Evolutionary conservation across 129 eudicot genomes (phyloP), one percentile per base, ranked within the genome.

Genomic region (Scalesia atractyloides): DNA sequence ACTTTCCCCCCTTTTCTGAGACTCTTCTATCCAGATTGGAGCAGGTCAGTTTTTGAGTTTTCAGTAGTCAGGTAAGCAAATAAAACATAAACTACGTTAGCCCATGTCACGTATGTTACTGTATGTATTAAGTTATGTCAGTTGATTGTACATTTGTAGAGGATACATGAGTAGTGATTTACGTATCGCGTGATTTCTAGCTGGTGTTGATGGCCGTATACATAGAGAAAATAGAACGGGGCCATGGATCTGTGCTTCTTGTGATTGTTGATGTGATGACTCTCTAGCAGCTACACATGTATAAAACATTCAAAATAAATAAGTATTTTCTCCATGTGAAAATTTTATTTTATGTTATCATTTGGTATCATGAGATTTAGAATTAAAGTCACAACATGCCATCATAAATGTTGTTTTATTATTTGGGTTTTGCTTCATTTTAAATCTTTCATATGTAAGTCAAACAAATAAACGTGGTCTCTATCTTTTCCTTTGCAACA

Each of bases 301-400:
- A 30, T 30, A 30, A 30, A 30, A 30, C 34, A 30, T 30, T 30
- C 34, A 3, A 30, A 30, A 30, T 2, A 30, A 30, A 30, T 30
- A 30, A 4, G 2, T 30, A 30, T 30, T 30, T 30, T 30, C 34
- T 30, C 34, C 33, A 22, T 58, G n/a, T 20, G 30, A 58, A 20
- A 22, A 26, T 26, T 13, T 30, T 30, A 5, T 26, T 60, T 60
- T 60, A 26, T 59, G 63, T 20, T 57, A 57, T 58, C 30, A 59
- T 60, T 13, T 60, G 19, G 44, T 60, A 60, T 60, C 66, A 60
- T 60, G 66, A 60, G 44, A 30, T 60, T 30, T 60, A 60, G 11
- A 60, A 60, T 33, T 60, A 13, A 60, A 60, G 66, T 60, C 66
- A 60, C 20, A 24, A 59, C 64, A 59, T 60, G 66, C 66, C 66